Conservation (phyloP, 2,329 filamentous ascomycete species). For the Tolypocladium sp. region DNA sequence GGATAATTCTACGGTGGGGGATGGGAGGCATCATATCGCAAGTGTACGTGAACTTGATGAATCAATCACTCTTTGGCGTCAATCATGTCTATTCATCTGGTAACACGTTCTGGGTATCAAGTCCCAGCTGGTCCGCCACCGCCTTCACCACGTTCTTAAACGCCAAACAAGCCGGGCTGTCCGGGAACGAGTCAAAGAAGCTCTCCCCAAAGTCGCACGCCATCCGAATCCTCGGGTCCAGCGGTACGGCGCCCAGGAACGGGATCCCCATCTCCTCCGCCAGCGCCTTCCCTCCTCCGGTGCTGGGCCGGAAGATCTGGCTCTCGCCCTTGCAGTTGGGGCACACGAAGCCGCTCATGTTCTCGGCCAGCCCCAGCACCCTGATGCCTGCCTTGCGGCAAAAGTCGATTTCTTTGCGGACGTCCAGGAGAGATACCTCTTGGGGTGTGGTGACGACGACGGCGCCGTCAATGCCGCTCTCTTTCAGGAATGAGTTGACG, state of each 20-base stretch:
- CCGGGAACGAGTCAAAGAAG: constrained; percentile 88
- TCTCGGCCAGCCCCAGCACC: constrained; percentile 86
- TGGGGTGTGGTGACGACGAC: constrained; percentile 92
- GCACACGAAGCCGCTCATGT: constrained; percentile 97
- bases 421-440: constrained; percentile 85
- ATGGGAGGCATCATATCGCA: neutral
- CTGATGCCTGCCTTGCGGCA: constrained; percentile 88
- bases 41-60: constrained; percentile 7
- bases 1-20: neutral
- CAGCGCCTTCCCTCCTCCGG: constrained; percentile 72
- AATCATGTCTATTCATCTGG: constrained; percentile 25
- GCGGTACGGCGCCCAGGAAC: constrained; percentile 80
- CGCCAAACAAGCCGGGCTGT: constrained; percentile 81
- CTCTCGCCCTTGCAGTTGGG: constrained; percentile 76
- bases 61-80: neutral
- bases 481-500: constrained; percentile 84
- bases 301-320: constrained; percentile 86
- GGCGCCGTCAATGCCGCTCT: constrained; percentile 86
- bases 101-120: constrained; percentile 46
- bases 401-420: constrained; percentile 96
- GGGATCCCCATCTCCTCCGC: constrained; percentile 82
- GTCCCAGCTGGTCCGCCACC: constrained; percentile 56
- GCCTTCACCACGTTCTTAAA: constrained; percentile 71
- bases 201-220: constrained; percentile 96
- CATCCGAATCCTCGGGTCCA: constrained; percentile 93